Conservation (phyloP, 768 basidiomycete genomes). For the Kwoniella pini region DNA sequence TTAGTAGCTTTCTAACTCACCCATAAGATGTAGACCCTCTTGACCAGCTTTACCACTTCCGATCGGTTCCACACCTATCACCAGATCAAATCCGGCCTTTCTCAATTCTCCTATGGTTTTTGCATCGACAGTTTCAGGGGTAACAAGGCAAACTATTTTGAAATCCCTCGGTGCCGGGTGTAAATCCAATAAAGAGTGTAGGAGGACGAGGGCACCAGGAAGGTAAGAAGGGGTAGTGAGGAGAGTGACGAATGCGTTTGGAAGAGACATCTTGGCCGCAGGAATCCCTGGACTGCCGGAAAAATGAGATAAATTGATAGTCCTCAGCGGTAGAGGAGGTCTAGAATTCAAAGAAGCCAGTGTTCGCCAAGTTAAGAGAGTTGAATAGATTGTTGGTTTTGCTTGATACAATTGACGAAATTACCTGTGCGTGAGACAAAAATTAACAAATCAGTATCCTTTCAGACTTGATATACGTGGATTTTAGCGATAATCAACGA, state of each 20-base stretch:
- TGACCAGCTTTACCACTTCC: constrained; percentile 63
- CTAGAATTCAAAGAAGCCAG: no score
- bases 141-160: constrained; percentile 80
- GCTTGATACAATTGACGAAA: no score
- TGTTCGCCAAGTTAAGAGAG: no score
- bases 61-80: constrained; percentile 90
- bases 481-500: no score
- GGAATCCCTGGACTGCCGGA: no score
- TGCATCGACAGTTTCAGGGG: constrained; percentile 89
- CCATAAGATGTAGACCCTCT: constrained; percentile 73
- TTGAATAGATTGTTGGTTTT: no score
- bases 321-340: no score
- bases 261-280: constrained; percentile 30
- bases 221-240: constrained; percentile 90
- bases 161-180: constrained; percentile 64
- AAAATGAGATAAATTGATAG: no score
- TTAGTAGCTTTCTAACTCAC: constrained; percentile 57
- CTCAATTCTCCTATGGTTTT: constrained; percentile 75
- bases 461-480: no score
- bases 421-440: no score
- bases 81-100: constrained; percentile 70
- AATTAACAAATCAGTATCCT: no score
- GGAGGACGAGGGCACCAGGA: constrained; percentile 84
- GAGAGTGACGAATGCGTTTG: constrained; percentile 78
- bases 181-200: constrained; percentile 71